These are phyloP conservation scores for Barnettozyma hawaiiensis DNA, from an alignment of 1,139 yeast genomes.

Conservation along the genomic window DNA sequence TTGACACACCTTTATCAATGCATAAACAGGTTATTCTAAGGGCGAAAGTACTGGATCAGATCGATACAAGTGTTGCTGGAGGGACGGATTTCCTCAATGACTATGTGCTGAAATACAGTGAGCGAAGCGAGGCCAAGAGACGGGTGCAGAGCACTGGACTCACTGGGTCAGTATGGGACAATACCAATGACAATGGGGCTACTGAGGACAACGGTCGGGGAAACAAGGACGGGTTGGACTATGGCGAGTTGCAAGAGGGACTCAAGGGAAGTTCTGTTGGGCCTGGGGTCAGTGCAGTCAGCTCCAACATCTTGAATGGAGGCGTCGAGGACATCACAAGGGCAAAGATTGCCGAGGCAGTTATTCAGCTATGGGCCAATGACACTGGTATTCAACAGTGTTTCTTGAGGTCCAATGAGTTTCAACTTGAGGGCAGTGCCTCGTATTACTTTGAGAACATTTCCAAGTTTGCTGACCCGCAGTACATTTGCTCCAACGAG, in stretches of 20 bases:
- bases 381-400: conserved; percentile 65
- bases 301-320: conserved; percentile 12
- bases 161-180: conserved; percentile 42
- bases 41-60: conserved; percentile 54
- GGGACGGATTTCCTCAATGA: conserved; percentile 59
- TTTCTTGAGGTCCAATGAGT: conserved; percentile 61
- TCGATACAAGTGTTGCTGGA: conserved; percentile 66
- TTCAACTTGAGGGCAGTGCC: conserved; percentile 80
- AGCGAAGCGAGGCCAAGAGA: conserved; percentile 45
- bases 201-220: background rate
- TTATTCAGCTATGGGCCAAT: conserved; percentile 55
- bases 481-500: conserved; percentile 67
- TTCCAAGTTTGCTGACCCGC: conserved; percentile 52
- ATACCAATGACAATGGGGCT: conserved; percentile 7
- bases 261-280: conserved; percentile 25
- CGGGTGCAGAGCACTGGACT: conserved; percentile 50
- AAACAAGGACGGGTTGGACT: conserved; percentile 15
- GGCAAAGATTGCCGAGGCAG: conserved; percentile 60
- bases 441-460: conserved; percentile 72
- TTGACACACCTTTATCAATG: conserved; percentile 38
- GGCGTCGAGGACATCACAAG: conserved; percentile 25
- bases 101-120: conserved; percentile 59
- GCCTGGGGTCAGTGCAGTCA: conserved; percentile 24
- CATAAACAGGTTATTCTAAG: conserved; percentile 47
- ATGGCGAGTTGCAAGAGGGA: conserved; percentile 29